Evolutionary conservation across 2,329 filamentous ascomycete genomes (phyloP).

Genomic region (Colletotrichum incanum): DNA sequence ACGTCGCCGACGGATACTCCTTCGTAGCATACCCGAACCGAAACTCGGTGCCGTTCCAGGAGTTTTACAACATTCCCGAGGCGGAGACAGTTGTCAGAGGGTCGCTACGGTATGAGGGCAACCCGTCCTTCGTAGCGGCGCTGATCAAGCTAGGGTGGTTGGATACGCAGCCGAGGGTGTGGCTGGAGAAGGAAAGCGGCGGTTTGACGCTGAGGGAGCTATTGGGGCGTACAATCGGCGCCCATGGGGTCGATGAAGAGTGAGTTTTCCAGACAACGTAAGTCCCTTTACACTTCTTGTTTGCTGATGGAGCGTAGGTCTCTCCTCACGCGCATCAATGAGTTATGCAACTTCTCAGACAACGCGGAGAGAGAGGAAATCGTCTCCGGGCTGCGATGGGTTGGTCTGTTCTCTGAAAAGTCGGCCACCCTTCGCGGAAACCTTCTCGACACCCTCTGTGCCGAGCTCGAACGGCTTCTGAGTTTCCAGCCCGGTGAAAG

Average conservation of each 20-base stretch:
- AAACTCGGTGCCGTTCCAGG: constrained; percentile 76
- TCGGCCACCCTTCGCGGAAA: constrained; percentile 73
- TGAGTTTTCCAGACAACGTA: background rate
- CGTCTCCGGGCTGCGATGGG: constrained; percentile 76
- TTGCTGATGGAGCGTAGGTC: background rate
- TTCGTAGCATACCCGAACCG: constrained; percentile 82
- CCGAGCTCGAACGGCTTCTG: constrained; percentile 81
- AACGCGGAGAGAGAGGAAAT: constrained; percentile 76
- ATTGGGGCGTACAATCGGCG: constrained; percentile 76
- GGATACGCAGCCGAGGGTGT: constrained; percentile 19
- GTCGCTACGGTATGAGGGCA: constrained; percentile 78
- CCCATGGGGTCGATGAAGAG: constrained; percentile 82
- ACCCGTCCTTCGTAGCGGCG: constrained; percentile 78
- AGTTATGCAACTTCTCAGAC: constrained; percentile 72
- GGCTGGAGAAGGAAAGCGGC: constrained; percentile 86
- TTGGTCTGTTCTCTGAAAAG: constrained; percentile 68
- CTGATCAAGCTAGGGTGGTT: constrained; percentile 81
- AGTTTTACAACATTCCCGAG: constrained; percentile 80
- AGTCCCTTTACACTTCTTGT: fast-evolving
- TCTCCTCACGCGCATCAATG: constrained; percentile 72
- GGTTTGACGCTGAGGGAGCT: constrained; percentile 81
- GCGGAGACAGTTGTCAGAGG: constrained; percentile 78
- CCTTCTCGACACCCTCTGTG: constrained; percentile 80
- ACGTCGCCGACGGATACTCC: constrained; percentile 69
- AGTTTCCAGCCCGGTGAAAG: constrained; percentile 78